Evolutionary conservation across 2,329 filamentous ascomycete species (phyloP), one percentile per base, ranked within the genome.

Genomic region (Colletotrichum spaethianum): DNA sequence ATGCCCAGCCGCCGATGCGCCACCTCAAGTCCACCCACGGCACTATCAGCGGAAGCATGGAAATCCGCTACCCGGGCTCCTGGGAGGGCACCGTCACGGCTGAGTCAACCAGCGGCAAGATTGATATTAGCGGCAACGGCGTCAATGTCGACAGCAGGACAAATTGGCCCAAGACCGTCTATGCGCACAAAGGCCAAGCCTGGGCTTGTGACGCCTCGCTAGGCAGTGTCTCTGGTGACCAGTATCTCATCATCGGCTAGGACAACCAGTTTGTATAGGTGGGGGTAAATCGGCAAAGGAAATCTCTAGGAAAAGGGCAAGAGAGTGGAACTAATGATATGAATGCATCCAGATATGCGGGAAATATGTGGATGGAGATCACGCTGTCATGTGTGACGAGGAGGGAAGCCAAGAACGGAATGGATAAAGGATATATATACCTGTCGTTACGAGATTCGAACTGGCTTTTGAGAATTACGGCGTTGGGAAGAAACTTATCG

Each of bases 81-180:
- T 90, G 88, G 88, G 84, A 85, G 73, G 88, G 88, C 18, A 74
- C 74, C 26, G 77, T 89, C 42, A 73, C 73, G 12, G 82, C 84
- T 16, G 67, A 81, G 70, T 82, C 82, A 23, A 78, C 85, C 20
- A 82, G 82, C 31, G 87, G 87, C 2, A 74, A 67, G 12, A 78
- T 88, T 38, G 64, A 70, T 2, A 78, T 85, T 9, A 72, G 63
- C 26, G 88, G 88, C 18, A 80, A 83, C 50, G 86, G 81, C 20
- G 80, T 90, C 16, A 73, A 79, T 63, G 75, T 84, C 26, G 77
- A 80, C 11, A 78, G 76, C n/a, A 82, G 79, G 6, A 67, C 61
- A 2, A 78, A 82, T 74, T 84, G 81, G 81, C 56, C 84, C 44
- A 77, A 77, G 20, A 71, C 80, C 55, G 78, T 80, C 38, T 76